Percentiles rank a stretch among this genome's conserved stretches.
These are phyloP conservation scores for Pinus tabuliformis DNA, from an alignment of 75 land plant genomes.

Conservation along the genomic window DNA sequence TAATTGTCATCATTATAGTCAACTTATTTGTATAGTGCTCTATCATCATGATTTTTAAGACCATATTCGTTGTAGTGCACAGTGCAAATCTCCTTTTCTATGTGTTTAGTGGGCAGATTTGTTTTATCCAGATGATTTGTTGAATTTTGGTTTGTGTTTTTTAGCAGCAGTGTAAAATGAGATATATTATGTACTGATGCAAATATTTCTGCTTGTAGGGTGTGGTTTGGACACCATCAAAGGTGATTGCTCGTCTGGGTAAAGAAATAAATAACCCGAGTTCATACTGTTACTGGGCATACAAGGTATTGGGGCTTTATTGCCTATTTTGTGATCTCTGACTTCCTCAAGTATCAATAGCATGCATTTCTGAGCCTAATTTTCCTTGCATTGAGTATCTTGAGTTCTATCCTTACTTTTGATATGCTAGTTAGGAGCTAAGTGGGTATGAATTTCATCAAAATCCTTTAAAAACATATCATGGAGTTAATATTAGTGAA, in stretches of 20 bases:
- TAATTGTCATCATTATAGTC: not conserved
- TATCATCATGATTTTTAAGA: not conserved
- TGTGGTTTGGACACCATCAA: too few species aligned
- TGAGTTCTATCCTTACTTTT: too few species aligned
- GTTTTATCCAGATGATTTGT: not conserved
- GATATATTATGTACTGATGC: not conserved
- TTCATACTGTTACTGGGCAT: too few species aligned
- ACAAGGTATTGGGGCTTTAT: constrained; percentile 42
- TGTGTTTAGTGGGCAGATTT: not conserved
- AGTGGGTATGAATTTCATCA: too few species aligned
- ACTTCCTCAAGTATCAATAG: not conserved
- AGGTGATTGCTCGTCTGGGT: too few species aligned
- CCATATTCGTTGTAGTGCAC: not conserved
- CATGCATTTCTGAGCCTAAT: not conserved
- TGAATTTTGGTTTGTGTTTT: not conserved
- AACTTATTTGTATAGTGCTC: not conserved
- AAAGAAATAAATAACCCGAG: too few species aligned
- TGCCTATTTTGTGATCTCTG: not conserved
- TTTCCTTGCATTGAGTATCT: too few species aligned
- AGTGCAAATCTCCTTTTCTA: not conserved
- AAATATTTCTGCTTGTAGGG: not conserved
- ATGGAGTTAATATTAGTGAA: too few species aligned
- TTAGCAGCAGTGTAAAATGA: not conserved
- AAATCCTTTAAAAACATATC: too few species aligned
- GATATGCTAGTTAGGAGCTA: too few species aligned